phyloP scores from a whole-genome alignment of 2,329 filamentous ascomycete genomes.

The Colletotrichum endophyticum region DNA sequence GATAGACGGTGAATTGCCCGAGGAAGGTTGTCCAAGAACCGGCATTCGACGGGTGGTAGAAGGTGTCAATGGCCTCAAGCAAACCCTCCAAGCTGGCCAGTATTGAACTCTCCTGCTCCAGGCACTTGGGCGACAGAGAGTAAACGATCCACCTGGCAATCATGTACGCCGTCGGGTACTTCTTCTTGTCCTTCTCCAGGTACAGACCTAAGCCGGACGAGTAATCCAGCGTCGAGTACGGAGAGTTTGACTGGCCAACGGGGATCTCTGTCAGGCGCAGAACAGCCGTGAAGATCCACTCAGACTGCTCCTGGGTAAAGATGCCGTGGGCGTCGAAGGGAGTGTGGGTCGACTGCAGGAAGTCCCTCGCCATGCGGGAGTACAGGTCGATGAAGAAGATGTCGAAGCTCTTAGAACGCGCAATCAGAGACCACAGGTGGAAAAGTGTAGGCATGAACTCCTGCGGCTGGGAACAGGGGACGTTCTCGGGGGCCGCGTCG shows the following conservation, averaged over 20 bases:
- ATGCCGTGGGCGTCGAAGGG: conserved; percentile 87
- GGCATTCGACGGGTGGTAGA: conserved; percentile 97
- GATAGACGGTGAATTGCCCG: conserved; percentile 87
- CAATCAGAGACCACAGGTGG: conserved; percentile 94
- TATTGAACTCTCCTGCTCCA: conserved; percentile 79
- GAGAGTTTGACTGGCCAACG: conserved; percentile 92
- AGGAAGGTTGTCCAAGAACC: conserved; percentile 90
- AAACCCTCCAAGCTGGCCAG: conserved; percentile 87
- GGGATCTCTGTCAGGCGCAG: conserved; percentile 92
- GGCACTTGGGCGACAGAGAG: conserved; percentile 85
- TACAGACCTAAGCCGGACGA: conserved; percentile 83
- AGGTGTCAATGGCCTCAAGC: conserved; percentile 94
- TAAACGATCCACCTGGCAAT: conserved; percentile 93
- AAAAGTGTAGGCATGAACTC: conserved; percentile 93
- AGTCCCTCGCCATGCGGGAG: conserved; percentile 86
- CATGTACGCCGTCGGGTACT: conserved; percentile 89
- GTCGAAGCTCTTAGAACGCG: conserved; percentile 86
- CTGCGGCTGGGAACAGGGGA: conserved; percentile 80
- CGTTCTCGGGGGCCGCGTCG: conserved; percentile 72
- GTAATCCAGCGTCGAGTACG: conserved; percentile 86
- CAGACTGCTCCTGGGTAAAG: conserved; percentile 90
- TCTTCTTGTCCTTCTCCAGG: conserved; percentile 90
- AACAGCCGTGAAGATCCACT: conserved; percentile 90
- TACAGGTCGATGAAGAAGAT: conserved; percentile 88
- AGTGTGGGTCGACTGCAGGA: conserved; percentile 74